Evolutionary conservation across 1,284 basidiomycete genomes (phyloP), one percentile per base, ranked within the genome.

Genomic region (Leccinum pallidistipes): DNA sequence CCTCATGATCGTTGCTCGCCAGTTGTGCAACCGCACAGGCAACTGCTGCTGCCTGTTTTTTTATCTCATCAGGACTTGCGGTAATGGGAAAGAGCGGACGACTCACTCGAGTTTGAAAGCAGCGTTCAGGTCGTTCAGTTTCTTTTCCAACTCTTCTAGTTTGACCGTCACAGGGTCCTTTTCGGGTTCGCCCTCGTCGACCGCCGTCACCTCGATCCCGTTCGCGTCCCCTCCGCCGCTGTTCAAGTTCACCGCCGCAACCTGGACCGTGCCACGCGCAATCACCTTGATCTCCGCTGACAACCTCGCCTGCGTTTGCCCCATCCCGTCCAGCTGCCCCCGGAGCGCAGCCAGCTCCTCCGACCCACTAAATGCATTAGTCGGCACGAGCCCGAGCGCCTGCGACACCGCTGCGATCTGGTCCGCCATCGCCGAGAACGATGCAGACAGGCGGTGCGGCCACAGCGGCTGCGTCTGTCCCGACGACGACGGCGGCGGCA

Each of bases 381-480:
- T 64, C 45, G 65, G 65, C 21, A 76, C 69, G 12, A 72, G 63
- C 21, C 74, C 72, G 53, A 80, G 73, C 5, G 77, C 76, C 38
- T 76, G 74, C 21, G 76, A 78, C 14, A 79, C 77, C 0, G 76
- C 77, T 14, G 72, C 70, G 61, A 80, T 79, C 66, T 80, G 78
- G 27, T 74, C 71, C 1, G 78, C 78, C 66, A 80, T 76, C n/a
- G 74, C 71, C 8, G 71, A 73, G 58, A 80, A 78, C 16, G 77
- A 77, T 18, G 72, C 66, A 0, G 78, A 77, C 52, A 80, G 71
- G 2, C 69, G 65, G 58, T 74, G 69, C 0, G 70, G 73, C 72
- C 72, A 75, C 18, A 74, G 61, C 0, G 71, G 70, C 57, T 3
- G 52, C 8, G 18, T 9, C n/a, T 3, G 18, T 2, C 3, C 50